Evolutionary conservation across 208 protist genomes (phyloP), one percentile per base, ranked within the genome.

Genomic region (Endotrypanum monterogeii): DNA sequence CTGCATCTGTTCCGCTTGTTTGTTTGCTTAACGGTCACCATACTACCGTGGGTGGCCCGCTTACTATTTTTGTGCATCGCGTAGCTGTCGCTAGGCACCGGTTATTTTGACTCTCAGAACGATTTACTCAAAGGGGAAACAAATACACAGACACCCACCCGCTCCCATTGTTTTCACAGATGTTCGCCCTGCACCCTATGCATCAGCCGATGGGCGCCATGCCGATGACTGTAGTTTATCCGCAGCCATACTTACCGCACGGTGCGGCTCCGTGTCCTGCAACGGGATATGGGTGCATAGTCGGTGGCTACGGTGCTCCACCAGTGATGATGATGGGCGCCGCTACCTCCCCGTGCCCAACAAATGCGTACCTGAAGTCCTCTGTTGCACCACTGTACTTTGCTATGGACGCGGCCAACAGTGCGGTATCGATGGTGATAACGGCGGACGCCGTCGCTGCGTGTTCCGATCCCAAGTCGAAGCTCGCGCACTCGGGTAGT

Each of bases 401-500:
- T n/a, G 61, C 71, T 51, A 66, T 76, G 62, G 76, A 76, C 32
- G 54, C 76, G 7, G 25, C 54, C 44, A 39, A 55, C 67, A 37
- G 52, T 46, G 46, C 20, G 6, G 67, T 51, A 30, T 14, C 62
- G 4, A 67, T 67, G 41, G 39, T 44, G 25, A 12, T 52, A 46
- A 23, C 30, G 28, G 23, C 32, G 1, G 67, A 55, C 46, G 54
- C 54, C 28, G 46, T 46, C 63, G n/a, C 75, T n/a, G 37, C 11
- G 55, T 80, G 70, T 50, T 37, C 63, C 18, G 62, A 23, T n/a
- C 51, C 63, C 16, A 14, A 46, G 39, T 41, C 46, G 37, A 76
- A 76, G 76, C 65, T 80, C 18, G 25, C 62, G 18, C 76, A 75
- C 62, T 76, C 76, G n/a, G 70, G 71, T 30, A 80, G 76, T 48